A percentile compares a stretch with the other conserved stretches of the same genome.
Evolutionary conservation across 371 early-diverging fungal species (phyloP).

Genomic region (Mucor indicus): DNA sequence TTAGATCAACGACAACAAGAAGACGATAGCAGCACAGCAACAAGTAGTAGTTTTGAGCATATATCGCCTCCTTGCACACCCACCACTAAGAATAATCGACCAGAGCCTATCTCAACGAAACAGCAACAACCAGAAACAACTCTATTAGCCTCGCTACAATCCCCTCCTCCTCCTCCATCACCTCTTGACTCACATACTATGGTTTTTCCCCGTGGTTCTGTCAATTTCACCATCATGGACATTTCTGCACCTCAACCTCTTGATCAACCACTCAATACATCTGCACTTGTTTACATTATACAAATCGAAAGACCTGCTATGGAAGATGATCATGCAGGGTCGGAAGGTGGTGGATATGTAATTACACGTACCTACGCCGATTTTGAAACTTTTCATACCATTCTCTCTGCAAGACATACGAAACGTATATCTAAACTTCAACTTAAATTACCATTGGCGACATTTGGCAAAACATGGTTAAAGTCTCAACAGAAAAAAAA

Average conservation of each 20-base stretch:
- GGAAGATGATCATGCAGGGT: conserved; percentile 27
- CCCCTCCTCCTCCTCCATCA: conserved; percentile 2
- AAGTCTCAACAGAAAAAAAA: conserved; percentile 17
- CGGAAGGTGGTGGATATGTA: conserved; percentile 52
- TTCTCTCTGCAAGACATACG: conserved; percentile 29
- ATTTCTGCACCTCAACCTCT: conserved; percentile 23
- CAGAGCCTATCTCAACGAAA: neutral
- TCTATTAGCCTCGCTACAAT: conserved; percentile 3
- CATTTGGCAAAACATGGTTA: conserved; percentile 28
- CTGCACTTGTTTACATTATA: conserved; percentile 33
- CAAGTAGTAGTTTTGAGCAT: neutral
- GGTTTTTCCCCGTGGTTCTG: conserved; percentile 35
- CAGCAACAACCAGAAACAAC: neutral
- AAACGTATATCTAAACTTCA: conserved; percentile 23
- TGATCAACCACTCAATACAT: conserved; percentile 13
- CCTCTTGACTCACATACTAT: neutral
- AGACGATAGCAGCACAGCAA: neutral
- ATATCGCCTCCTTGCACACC: conserved; percentile 7
- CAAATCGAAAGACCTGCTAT: conserved; percentile 45
- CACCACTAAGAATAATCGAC: neutral
- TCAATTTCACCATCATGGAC: conserved; percentile 46
- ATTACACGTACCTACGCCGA: conserved; percentile 44
- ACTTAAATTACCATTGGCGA: conserved; percentile 34
- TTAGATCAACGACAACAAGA: neutral
- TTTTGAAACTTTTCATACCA: conserved; percentile 42